Evolutionary conservation across 768 basidiomycete genomes (phyloP).

Genomic region (Phylloporus sp.): DNA sequence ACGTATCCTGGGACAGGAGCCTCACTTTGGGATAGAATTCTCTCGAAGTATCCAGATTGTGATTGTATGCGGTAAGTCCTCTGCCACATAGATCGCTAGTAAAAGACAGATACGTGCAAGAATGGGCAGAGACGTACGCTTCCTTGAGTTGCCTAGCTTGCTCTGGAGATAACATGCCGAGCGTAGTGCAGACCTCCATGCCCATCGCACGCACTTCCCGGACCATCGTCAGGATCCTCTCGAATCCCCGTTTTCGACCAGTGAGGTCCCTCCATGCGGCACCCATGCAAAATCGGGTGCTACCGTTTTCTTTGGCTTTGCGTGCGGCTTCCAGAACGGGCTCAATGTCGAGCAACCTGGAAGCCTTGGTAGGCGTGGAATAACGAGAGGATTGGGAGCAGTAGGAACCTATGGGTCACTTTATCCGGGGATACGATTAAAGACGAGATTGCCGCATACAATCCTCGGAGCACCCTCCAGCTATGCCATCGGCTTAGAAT

Average conservation of each 20-base stretch:
- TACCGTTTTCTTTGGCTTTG: constrained; percentile 93
- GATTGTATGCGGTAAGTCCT: constrained; percentile 96
- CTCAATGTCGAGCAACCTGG: constrained; percentile 80
- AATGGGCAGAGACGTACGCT: constrained; percentile 55
- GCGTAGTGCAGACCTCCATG: constrained; percentile 99
- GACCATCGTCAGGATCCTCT: constrained; percentile 91
- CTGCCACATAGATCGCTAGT: constrained; percentile 35
- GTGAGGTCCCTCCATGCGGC: constrained; percentile 96
- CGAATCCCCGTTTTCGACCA: constrained; percentile 90
- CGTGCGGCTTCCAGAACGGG: constrained; percentile 91
- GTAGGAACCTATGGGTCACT: constrained; percentile 68
- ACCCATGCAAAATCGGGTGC: constrained; percentile 98
- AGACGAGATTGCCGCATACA: constrained; percentile 49
- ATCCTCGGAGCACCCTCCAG: constrained; percentile 94
- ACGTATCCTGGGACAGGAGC: background rate
- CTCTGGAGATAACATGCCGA: constrained; percentile 94
- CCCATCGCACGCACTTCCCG: constrained; percentile 87
- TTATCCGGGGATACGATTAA: background rate
- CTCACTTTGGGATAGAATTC: constrained; percentile 91
- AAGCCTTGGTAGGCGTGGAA: constrained; percentile 84
- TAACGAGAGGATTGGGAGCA: constrained; percentile 98
- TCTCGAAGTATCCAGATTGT: constrained; percentile 96
- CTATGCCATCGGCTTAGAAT: constrained; percentile 37
- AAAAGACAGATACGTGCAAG: background rate
- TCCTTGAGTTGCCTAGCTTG: constrained; percentile 91